Conservation (phyloP, 139 green algal genomes). For the Ettlia oleoabundans region DNA sequence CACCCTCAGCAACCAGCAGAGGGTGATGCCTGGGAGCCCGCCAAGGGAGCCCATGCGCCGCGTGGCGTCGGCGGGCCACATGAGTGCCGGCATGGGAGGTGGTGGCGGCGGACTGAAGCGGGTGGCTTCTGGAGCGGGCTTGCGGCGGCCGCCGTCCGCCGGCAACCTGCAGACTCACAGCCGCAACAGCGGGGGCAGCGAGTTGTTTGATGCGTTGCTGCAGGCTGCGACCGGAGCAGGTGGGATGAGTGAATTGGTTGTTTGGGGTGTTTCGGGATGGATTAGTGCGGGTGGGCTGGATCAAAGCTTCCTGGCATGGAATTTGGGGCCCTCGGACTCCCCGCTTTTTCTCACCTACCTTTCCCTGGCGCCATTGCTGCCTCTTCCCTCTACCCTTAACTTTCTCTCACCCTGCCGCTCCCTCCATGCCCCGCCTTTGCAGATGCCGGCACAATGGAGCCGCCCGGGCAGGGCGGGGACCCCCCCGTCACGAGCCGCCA, state of each 20-base stretch:
- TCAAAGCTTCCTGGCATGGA: no score
- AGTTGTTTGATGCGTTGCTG: conserved; percentile 87
- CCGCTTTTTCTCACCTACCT: no score
- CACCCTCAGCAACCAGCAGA: not conserved
- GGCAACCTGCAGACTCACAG: conserved; percentile 28
- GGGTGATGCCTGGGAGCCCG: not conserved
- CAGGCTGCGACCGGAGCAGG: conserved; percentile 77
- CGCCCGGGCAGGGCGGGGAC: conserved; percentile 41
- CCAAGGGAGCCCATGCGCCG: conserved; percentile 14
- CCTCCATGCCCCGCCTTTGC: no score
- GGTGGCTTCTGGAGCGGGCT: conserved; percentile 7
- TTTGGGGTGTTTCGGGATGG: no score
- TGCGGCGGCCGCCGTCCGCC: conserved; percentile 31
- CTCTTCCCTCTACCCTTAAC: no score
- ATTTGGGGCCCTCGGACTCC: no score
- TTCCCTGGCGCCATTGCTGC: no score
- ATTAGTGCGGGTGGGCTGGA: no score
- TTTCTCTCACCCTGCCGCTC: no score
- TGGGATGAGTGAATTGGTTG: no score
- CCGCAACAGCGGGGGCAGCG: conserved; percentile 52
- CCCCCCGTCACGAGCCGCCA: conserved; percentile 57
- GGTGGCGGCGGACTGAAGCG: conserved; percentile 15
- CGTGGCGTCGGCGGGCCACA: conserved; percentile 6
- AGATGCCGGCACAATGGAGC: not conserved
- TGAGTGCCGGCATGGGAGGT: no score